phyloP scores from a whole-genome alignment of 2,329 filamentous ascomycete species.

The Xylariales sp. region DNA sequence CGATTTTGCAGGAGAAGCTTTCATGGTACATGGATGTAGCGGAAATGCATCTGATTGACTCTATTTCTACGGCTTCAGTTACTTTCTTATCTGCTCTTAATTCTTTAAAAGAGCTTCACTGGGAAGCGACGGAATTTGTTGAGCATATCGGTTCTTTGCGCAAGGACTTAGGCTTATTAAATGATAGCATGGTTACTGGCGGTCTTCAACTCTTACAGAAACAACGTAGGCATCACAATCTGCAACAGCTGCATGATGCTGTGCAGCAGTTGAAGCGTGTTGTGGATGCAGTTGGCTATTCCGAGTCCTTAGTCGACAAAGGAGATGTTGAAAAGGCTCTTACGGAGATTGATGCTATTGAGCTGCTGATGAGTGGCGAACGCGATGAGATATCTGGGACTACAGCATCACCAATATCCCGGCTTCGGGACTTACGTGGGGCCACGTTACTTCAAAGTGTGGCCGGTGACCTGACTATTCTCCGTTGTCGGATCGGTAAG shows the following conservation, averaged over 20 bases:
- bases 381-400: slow-evolving; percentile 56
- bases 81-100: slow-evolving; percentile 96
- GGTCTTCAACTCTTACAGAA: slow-evolving; percentile 88
- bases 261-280: slow-evolving; percentile 85
- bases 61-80: slow-evolving; percentile 92
- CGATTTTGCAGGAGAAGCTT: slow-evolving; percentile 95
- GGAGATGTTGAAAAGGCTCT: slow-evolving; percentile 85
- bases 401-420: slow-evolving; percentile 6
- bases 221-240: slow-evolving; percentile 82
- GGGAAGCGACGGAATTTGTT: slow-evolving; percentile 90
- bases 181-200: slow-evolving; percentile 85
- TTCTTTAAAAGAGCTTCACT: slow-evolving; percentile 88
- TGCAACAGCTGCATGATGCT: slow-evolving; percentile 82
- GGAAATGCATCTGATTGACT: slow-evolving; percentile 94
- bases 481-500: slow-evolving; percentile 84
- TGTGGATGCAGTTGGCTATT: slow-evolving; percentile 77
- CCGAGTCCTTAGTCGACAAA: slow-evolving; percentile 82
- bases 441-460: slow-evolving; percentile 84
- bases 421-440: slow-evolving; percentile 57
- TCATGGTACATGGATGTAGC: slow-evolving; percentile 99
- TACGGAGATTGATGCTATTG: slow-evolving; percentile 78
- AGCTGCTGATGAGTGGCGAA: slow-evolving; percentile 80
- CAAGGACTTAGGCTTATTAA: slow-evolving; percentile 80
- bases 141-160: slow-evolving; percentile 83
- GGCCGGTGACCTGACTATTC: slow-evolving; percentile 76